A percentile compares a stretch with the other conserved stretches of the same genome.
phyloP scores from a whole-genome alignment of 208 protist genomes.

The Endotrypanum monterogeii region DNA sequence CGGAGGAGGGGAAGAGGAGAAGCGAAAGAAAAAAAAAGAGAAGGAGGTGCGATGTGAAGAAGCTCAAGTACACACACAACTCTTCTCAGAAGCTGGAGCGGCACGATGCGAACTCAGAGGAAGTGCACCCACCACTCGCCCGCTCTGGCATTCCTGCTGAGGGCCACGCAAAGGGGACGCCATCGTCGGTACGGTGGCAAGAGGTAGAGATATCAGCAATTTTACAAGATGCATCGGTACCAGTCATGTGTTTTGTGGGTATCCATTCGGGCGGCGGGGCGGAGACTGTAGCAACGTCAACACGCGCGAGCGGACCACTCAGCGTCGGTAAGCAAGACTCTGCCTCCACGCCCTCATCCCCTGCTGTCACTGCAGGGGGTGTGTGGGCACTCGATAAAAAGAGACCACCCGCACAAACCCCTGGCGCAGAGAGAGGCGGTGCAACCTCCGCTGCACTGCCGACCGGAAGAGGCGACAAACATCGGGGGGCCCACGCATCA shows the following conservation, averaged over 20 bases:
- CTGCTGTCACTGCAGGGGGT: background rate
- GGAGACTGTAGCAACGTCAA: background rate
- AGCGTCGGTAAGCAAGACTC: background rate
- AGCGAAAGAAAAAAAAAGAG: background rate
- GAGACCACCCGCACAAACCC: background rate
- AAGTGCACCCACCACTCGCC: slow-evolving; percentile 10
- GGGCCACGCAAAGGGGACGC: background rate
- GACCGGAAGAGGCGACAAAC: background rate
- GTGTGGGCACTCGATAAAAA: no score
- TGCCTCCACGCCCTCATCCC: background rate
- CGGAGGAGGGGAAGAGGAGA: no score
- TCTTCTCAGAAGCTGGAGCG: slow-evolving; percentile 21
- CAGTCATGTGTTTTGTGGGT: background rate
- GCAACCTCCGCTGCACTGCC: background rate
- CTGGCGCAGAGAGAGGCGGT: background rate
- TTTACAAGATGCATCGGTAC: background rate
- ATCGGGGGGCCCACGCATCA: background rate
- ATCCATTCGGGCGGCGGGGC: background rate
- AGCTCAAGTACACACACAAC: background rate
- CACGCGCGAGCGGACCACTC: background rate
- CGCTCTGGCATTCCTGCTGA: background rate
- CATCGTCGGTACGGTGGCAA: background rate
- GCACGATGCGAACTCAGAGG: slow-evolving; percentile 23
- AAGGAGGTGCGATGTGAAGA: no score
- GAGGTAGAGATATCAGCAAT: background rate